A percentile compares a stretch with the other conserved stretches of the same genome.
Evolutionary conservation across 2,329 filamentous ascomycete genomes (phyloP).

Genomic region (Hirsutella thompsonii): DNA sequence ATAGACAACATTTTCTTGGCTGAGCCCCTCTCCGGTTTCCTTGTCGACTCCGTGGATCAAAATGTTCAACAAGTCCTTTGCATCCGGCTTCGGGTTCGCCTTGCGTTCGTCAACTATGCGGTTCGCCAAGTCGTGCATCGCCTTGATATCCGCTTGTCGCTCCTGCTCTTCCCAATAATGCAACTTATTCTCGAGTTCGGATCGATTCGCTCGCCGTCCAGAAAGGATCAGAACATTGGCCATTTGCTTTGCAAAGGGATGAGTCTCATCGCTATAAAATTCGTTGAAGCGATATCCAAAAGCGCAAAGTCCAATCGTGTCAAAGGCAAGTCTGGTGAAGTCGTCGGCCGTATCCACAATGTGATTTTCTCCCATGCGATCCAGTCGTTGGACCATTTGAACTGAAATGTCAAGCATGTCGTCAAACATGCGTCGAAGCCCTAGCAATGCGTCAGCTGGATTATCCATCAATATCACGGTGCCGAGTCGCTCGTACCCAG

Average conservation of each 20-base stretch:
- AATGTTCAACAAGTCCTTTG: slow-evolving; percentile 55
- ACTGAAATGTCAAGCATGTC: slow-evolving; percentile 56
- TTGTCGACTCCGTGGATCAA: slow-evolving; percentile 58
- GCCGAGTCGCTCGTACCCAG: slow-evolving; percentile 39
- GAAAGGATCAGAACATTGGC: slow-evolving; percentile 45
- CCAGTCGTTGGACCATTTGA: slow-evolving; percentile 57
- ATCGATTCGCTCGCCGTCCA: slow-evolving; percentile 11
- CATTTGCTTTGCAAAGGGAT: slow-evolving; percentile 61
- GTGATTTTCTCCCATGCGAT: slow-evolving; percentile 42
- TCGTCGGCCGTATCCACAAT: slow-evolving; percentile 51
- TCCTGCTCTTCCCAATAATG: slow-evolving; percentile 35
- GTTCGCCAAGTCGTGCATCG: slow-evolving; percentile 39
- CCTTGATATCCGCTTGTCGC: slow-evolving; percentile 39
- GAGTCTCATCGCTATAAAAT: slow-evolving; percentile 55
- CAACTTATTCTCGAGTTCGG: slow-evolving; percentile 26
- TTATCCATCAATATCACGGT: slow-evolving; percentile 40
- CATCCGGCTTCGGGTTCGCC: slow-evolving; percentile 32
- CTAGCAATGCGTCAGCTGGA: neutral
- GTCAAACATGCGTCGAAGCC: slow-evolving; percentile 12
- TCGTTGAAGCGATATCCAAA: slow-evolving; percentile 65
- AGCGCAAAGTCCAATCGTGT: slow-evolving; percentile 57
- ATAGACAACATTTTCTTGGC: slow-evolving; percentile 48
- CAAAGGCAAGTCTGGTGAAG: slow-evolving; percentile 60
- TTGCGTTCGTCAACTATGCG: slow-evolving; percentile 48
- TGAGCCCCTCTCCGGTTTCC: slow-evolving; percentile 52